Percentiles rank a stretch among this genome's conserved stretches.
Evolutionary conservation across 306 rosid genomes (phyloP).

Genomic region (Cotoneaster glaucophyllus): DNA sequence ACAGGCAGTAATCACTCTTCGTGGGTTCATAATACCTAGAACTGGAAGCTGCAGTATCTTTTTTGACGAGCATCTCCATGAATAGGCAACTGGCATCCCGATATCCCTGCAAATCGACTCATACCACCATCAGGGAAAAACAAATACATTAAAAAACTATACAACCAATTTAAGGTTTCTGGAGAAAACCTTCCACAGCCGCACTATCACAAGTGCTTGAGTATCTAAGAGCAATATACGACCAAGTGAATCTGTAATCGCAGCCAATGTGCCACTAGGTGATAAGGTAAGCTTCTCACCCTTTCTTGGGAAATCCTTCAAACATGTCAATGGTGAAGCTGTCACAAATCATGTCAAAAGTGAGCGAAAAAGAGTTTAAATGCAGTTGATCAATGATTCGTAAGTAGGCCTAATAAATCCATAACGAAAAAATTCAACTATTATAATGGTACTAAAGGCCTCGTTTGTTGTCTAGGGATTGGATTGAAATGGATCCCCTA

Average conservation of each 20-base stretch:
- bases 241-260: conserved; percentile 96
- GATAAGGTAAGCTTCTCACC: conserved; percentile 95
- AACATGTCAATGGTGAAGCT: conserved; percentile 87
- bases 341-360: conserved; percentile 32
- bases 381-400: background rate
- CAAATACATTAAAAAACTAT: background rate
- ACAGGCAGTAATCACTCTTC: conserved; percentile 92
- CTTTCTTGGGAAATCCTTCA: conserved; percentile 94
- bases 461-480: background rate
- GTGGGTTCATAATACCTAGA: conserved; percentile 54
- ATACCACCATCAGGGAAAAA: conserved; percentile 11
- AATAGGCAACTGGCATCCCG: conserved; percentile 90
- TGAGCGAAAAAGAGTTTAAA: conserved; percentile 19
- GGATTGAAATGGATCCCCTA: no score
- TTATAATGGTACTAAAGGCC: background rate
- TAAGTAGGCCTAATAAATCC: background rate
- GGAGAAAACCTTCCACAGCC: conserved; percentile 81
- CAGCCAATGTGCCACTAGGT: conserved; percentile 97
- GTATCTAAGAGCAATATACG: conserved; percentile 94
- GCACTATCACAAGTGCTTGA: conserved; percentile 95
- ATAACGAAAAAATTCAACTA: background rate
- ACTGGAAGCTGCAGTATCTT: conserved; percentile 56
- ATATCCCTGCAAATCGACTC: conserved; percentile 65
- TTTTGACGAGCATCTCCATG: conserved; percentile 91
- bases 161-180: background rate